A percentile compares a stretch with the other conserved stretches of the same genome.
These are phyloP conservation scores for Fusarium piperis DNA, from an alignment of 2,329 filamentous ascomycete genomes.

Conservation along the genomic window DNA sequence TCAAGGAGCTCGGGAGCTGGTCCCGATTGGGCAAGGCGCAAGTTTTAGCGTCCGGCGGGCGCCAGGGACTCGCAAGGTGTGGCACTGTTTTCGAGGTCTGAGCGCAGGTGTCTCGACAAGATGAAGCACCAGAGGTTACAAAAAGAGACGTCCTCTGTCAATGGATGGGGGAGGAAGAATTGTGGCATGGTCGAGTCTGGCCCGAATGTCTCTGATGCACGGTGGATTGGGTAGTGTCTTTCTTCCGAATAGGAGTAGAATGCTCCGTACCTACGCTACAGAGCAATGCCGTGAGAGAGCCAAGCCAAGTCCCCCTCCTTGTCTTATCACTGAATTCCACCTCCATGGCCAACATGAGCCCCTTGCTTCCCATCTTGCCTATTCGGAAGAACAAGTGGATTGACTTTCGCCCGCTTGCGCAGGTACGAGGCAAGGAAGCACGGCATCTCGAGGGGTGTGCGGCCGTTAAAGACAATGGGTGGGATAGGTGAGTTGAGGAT, in stretches of 20 bases:
- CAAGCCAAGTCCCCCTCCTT: neutral
- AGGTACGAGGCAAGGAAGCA: constrained; percentile 26
- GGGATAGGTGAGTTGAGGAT: constrained; percentile 12
- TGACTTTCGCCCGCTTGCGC: constrained; percentile 18
- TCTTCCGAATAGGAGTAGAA: neutral
- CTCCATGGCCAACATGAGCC: neutral
- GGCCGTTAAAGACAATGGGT: constrained; percentile 7
- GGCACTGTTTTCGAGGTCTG: constrained; percentile 19
- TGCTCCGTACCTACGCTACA: neutral
- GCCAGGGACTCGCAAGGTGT: constrained; percentile 20
- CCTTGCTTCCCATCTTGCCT: constrained; percentile 4
- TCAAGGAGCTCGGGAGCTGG: constrained; percentile 1
- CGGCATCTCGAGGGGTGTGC: constrained; percentile 5
- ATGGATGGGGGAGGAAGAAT: neutral
- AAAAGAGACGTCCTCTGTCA: neutral
- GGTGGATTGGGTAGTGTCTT: neutral
- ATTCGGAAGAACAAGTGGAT: constrained; percentile 7
- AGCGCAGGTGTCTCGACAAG: constrained; percentile 6
- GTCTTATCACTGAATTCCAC: neutral
- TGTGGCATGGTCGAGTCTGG: neutral
- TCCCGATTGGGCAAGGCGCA: neutral
- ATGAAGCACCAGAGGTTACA: constrained; percentile 11
- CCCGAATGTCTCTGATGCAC: neutral
- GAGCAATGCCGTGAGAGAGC: neutral
- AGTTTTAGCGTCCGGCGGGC: neutral